These are phyloP conservation scores for Staphylotrichum longicolle DNA, from an alignment of 495 filamentous ascomycete species.

Conservation along the genomic window DNA sequence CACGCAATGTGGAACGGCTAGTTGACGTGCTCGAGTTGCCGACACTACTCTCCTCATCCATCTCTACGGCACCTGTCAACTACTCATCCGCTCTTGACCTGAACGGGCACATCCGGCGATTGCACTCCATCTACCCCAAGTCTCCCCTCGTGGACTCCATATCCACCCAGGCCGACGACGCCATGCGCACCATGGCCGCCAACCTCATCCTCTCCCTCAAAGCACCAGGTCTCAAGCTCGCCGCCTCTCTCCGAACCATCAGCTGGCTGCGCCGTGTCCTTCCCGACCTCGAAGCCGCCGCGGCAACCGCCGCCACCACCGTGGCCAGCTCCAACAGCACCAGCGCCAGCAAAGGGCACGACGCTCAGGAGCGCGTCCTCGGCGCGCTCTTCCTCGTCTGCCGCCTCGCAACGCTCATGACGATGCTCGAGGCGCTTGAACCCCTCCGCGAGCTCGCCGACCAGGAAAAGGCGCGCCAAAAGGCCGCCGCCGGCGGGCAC, in stretches of 20 bases:
- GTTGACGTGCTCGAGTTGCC: slow-evolving; percentile 92
- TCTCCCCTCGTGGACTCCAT: slow-evolving; percentile 73
- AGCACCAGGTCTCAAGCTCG: slow-evolving; percentile 76
- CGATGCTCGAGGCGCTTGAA: slow-evolving; percentile 78
- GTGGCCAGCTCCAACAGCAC: slow-evolving; percentile 21
- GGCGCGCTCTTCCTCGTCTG: slow-evolving; percentile 87
- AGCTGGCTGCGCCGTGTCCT: slow-evolving; percentile 87
- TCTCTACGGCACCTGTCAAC: slow-evolving; percentile 52
- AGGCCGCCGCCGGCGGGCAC: slow-evolving; percentile 29
- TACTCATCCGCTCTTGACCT: slow-evolving; percentile 91
- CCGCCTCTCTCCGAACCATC: slow-evolving; percentile 85
- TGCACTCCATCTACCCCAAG: slow-evolving; percentile 77
- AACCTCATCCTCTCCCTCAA: slow-evolving; percentile 79
- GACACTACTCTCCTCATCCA: slow-evolving; percentile 68
- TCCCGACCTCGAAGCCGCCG: slow-evolving; percentile 61
- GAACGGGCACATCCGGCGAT: slow-evolving; percentile 86
- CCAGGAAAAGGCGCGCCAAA: slow-evolving; percentile 64
- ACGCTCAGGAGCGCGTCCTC: slow-evolving; percentile 59
- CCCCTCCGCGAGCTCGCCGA: slow-evolving; percentile 87
- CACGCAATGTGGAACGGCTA: slow-evolving; percentile 82
- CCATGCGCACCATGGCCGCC: slow-evolving; percentile 84
- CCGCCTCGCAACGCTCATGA: slow-evolving; percentile 72
- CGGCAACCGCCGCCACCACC: neutral
- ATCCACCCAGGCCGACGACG: slow-evolving; percentile 73
- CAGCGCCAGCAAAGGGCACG: slow-evolving; percentile 40